Conservation (phyloP, 768 basidiomycete species). For the Guyanaporus albipodus region DNA sequence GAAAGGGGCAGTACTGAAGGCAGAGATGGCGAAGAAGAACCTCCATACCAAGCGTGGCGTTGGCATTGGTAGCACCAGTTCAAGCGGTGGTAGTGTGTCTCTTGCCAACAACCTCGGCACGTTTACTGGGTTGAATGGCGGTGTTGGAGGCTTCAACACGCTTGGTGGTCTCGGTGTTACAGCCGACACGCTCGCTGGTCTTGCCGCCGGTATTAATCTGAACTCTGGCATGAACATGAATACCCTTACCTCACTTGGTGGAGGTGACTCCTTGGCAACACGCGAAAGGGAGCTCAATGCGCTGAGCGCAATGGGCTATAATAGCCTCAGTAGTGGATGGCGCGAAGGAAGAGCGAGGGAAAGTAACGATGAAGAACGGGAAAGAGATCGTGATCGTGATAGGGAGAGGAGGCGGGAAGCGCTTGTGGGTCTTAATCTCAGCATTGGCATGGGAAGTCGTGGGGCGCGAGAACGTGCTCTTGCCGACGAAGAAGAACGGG, state of each 20-base stretch:
- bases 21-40: constrained; percentile 99
- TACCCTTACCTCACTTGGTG: constrained; percentile 22
- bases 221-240: constrained; percentile 27
- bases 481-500: constrained; percentile 54
- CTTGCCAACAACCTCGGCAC: constrained; percentile 24
- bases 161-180: constrained; percentile 26
- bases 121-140: constrained; percentile 23
- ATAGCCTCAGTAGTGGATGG: constrained; percentile 29
- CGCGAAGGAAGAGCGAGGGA: constrained; percentile 35
- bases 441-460: constrained; percentile 33
- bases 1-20: constrained; percentile 89
- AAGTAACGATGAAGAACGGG: constrained; percentile 34
- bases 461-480: constrained; percentile 60
- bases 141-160: constrained; percentile 27
- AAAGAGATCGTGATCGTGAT: constrained; percentile 47
- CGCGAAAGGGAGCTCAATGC: constrained; percentile 48
- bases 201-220: constrained; percentile 29
- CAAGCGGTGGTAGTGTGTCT: constrained; percentile 28
- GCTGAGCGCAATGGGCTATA: constrained; percentile 47
- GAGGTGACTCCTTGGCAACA: constrained; percentile 29
- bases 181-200: constrained; percentile 26
- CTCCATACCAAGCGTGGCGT: constrained; percentile 91
- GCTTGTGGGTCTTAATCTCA: constrained; percentile 38
- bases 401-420: constrained; percentile 40
- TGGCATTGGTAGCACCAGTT: constrained; percentile 49